Evolutionary conservation across 2,329 filamentous ascomycete species (phyloP).

Genomic region (Ilyonectria sp.): DNA sequence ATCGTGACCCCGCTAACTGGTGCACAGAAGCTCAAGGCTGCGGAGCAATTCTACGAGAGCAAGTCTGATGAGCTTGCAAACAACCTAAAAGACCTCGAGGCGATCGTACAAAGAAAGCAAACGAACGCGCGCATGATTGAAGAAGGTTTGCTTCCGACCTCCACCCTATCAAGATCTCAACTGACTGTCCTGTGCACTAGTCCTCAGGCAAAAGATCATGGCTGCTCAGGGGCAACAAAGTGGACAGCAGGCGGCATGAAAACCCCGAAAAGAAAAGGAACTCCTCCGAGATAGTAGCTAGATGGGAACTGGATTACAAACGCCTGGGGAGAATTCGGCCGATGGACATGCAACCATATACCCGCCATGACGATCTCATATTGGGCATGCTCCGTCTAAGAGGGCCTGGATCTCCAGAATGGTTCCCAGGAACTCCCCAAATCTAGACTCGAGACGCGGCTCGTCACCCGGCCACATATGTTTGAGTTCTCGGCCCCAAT

Average conservation of each 20-base stretch:
- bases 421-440: slow-evolving; percentile 50
- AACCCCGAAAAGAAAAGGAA: slow-evolving; percentile 3
- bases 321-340: slow-evolving; percentile 13
- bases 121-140: slow-evolving; percentile 89
- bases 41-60: slow-evolving; percentile 69
- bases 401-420: slow-evolving; percentile 52
- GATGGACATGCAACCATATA: slow-evolving; percentile 21
- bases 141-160: slow-evolving; percentile 73
- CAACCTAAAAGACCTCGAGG: slow-evolving; percentile 71
- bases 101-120: slow-evolving; percentile 79
- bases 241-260: slow-evolving; percentile 41
- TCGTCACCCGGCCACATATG: slow-evolving; percentile 53
- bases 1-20: slow-evolving; percentile 25
- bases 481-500: slow-evolving; percentile 50
- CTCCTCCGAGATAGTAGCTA: slow-evolving; percentile 21
- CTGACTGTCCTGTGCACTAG: slow-evolving; percentile 50
- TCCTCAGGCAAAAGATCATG: slow-evolving; percentile 62
- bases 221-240: slow-evolving; percentile 51
- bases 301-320: slow-evolving; percentile 14
- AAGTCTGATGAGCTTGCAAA: slow-evolving; percentile 68
- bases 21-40: slow-evolving; percentile 66
- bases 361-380: slow-evolving; percentile 26
- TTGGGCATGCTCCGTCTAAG: slow-evolving; percentile 38
- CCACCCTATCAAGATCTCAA: slow-evolving; percentile 53
- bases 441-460: slow-evolving; percentile 44